Evolutionary conservation across 2,329 filamentous ascomycete species (phyloP).

Genomic region (Fusarium tupiense): DNA sequence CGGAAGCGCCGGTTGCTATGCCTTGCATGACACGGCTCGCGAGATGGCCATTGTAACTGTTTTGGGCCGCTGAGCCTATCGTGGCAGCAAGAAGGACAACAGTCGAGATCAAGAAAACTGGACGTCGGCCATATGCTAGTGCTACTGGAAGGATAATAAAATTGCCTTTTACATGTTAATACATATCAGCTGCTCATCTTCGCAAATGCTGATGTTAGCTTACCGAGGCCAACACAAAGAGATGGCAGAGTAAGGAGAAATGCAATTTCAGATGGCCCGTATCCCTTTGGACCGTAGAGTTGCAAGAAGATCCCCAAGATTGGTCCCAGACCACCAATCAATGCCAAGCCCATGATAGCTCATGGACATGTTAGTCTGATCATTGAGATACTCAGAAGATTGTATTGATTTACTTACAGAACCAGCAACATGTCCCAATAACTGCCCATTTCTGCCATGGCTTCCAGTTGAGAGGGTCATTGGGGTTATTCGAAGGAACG

Average conservation of each 20-base stretch:
- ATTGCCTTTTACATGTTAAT: neutral
- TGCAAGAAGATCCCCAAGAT: neutral
- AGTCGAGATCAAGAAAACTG: neutral
- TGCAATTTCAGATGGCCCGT: neutral
- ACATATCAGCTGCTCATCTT: no score
- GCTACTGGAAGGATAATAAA: neutral
- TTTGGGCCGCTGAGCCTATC: neutral
- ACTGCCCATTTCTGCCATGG: neutral
- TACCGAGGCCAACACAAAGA: neutral
- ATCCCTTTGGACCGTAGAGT: neutral
- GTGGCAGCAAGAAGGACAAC: neutral
- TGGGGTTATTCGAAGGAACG: neutral
- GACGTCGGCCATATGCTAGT: neutral
- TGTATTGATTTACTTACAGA: neutral
- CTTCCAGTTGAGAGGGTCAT: neutral
- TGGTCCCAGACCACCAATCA: neutral
- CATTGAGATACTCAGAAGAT: fast-evolving
- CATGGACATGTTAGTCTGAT: fast-evolving
- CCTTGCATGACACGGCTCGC: neutral
- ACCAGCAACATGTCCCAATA: neutral
- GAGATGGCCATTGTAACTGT: neutral
- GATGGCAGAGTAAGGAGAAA: neutral
- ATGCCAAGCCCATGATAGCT: neutral
- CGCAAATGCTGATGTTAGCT: fast-evolving
- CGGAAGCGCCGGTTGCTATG: neutral